Evolutionary conservation across 768 basidiomycete genomes (phyloP).

Genomic region (Xerocomus spinulosus): DNA sequence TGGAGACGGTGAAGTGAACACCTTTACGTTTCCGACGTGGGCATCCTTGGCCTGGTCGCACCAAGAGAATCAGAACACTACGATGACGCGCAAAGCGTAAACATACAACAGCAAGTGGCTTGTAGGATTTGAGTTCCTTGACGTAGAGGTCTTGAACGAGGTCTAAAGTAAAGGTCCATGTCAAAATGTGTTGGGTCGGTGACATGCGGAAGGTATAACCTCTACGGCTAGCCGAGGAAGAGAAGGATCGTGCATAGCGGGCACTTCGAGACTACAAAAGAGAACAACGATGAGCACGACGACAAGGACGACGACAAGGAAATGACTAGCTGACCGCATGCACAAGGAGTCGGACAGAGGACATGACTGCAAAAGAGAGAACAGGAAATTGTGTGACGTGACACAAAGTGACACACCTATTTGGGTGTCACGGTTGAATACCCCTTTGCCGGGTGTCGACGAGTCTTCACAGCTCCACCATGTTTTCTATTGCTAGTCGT

Average conservation of each 20-base stretch:
- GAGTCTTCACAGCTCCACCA: constrained; percentile 7
- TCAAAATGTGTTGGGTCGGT: constrained; percentile 15
- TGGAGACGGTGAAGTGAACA: constrained; percentile 66
- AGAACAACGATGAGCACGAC: constrained; percentile 8
- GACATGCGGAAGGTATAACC: constrained; percentile 41
- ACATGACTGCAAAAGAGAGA: constrained; percentile 53
- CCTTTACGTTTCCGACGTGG: constrained; percentile 82
- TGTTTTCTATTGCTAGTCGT: constrained; percentile 31
- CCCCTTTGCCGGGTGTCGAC: neutral
- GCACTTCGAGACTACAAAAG: constrained; percentile 37
- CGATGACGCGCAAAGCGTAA: neutral
- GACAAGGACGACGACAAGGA: neutral
- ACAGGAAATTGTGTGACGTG: constrained; percentile 40
- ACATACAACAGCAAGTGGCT: constrained; percentile 67
- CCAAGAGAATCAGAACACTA: neutral
- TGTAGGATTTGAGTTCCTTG: constrained; percentile 86
- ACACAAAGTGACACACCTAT: constrained; percentile 27
- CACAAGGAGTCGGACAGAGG: constrained; percentile 50
- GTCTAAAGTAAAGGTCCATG: constrained; percentile 45
- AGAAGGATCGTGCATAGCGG: constrained; percentile 54
- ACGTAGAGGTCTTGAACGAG: constrained; percentile 91
- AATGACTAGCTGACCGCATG: constrained; percentile 37
- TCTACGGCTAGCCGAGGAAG: constrained; percentile 59
- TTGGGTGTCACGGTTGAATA: constrained; percentile 21
- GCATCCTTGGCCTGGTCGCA: constrained; percentile 77